Conservation (phyloP, 2,329 filamentous ascomycete species). For the Claviceps digitariae region DNA sequence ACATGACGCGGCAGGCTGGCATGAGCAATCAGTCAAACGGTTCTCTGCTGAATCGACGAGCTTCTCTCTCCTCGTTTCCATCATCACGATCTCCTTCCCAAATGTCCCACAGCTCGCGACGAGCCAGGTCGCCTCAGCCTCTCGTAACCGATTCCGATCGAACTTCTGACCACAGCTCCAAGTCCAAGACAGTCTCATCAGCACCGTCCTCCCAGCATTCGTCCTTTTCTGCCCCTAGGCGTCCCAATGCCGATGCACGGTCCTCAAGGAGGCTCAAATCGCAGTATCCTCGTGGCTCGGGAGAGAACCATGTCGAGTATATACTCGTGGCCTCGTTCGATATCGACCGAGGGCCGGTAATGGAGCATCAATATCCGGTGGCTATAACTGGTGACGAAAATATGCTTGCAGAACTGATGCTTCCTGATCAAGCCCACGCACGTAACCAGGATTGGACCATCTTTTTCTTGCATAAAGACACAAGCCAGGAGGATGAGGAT, state of each 20-base stretch:
- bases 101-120: constrained; percentile 40
- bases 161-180: constrained; percentile 44
- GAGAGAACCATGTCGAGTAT: constrained; percentile 95
- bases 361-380: constrained; percentile 96
- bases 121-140: constrained; percentile 41
- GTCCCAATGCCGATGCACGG: constrained; percentile 36
- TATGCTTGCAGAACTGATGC: constrained; percentile 96
- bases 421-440: constrained; percentile 91
- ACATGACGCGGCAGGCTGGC: constrained; percentile 25
- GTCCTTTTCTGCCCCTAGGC: constrained; percentile 38
- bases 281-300: constrained; percentile 60
- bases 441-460: constrained; percentile 98
- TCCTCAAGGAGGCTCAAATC: constrained; percentile 49
- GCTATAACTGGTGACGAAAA: constrained; percentile 94
- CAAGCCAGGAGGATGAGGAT: constrained; percentile 69
- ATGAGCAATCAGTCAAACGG: constrained; percentile 22
- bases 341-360: constrained; percentile 87
- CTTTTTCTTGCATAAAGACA: constrained; percentile 96
- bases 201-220: constrained; percentile 50
- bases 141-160: constrained; percentile 38
- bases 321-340: constrained; percentile 96
- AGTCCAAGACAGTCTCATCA: constrained; percentile 45
- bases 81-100: constrained; percentile 44
- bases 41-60: constrained; percentile 23
- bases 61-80: constrained; percentile 53